Evolutionary conservation across 2,329 filamentous ascomycete genomes (phyloP).

Genomic region (Neurospora sp.): DNA sequence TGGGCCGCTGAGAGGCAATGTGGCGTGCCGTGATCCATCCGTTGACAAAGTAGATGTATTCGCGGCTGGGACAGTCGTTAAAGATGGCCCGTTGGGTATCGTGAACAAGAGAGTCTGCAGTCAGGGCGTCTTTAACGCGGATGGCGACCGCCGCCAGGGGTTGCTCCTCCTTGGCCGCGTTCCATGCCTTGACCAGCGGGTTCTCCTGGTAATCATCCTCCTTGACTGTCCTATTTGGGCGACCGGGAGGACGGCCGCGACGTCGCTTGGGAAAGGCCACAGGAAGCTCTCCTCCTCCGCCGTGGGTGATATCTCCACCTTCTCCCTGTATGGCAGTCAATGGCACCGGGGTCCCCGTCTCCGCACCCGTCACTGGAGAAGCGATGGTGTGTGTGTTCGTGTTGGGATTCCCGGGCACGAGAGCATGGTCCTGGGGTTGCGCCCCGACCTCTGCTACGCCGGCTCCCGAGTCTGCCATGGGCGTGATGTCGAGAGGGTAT

Average conservation of each 20-base stretch:
- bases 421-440: background rate
- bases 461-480: background rate
- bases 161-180: conserved; percentile 13
- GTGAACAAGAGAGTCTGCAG: conserved; percentile 14
- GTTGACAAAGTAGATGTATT: conserved; percentile 20
- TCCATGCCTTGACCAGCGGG: conserved; percentile 17
- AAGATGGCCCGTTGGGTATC: conserved; percentile 19
- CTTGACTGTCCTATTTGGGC: conserved; percentile 18
- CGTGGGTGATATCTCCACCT: background rate
- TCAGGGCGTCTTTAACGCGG: conserved; percentile 16
- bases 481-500: background rate
- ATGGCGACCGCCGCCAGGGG: conserved; percentile 13
- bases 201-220: conserved; percentile 19
- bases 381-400: background rate
- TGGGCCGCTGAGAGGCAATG: conserved; percentile 19
- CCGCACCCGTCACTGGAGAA: background rate
- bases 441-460: background rate
- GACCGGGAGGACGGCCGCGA: conserved; percentile 19
- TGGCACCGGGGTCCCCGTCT: background rate
- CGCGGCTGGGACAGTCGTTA: conserved; percentile 13
- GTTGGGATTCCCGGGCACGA: background rate
- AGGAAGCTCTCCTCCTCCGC: conserved; percentile 4
- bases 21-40: conserved; percentile 22
- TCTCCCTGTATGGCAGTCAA: background rate
- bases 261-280: conserved; percentile 17